Base-by-base conservation (phyloP, 768 basidiomycete genomes). In the Hericium rajendrae region DNA sequence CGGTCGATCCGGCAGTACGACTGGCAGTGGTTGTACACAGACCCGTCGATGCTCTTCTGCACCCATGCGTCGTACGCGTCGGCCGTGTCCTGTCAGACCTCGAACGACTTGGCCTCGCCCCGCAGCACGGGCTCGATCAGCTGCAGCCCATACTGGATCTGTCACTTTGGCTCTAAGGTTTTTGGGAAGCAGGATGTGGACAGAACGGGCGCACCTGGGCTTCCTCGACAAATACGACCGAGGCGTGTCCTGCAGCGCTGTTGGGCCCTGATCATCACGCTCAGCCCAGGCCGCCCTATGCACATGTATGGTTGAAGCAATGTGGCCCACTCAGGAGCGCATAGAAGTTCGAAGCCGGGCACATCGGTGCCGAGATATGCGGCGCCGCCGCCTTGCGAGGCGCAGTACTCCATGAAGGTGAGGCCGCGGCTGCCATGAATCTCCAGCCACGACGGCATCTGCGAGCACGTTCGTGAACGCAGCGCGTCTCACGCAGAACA, bases 211-310 rank as follows among this genome's bases (percentile, higher is more conserved):
- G 6, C 48, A 79, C 82, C 76, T 84, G 81, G 6, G 74, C 70
- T 65, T 84, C 83, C 59, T 79, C 74, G 53, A 72, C 73, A 64
- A 79, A 83, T 50, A 84, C 72, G 38, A 80, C 73, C 24, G 83
- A 83, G 9, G 77, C 78, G 61, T 84, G 83, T 13, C 82, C 83
- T 8, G 78, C 73, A 28, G 76, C 77, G 38, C 76, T 75, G 64
- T 85, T 85, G 3, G 83, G 82, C 22, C 61, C 61, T 62, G 40
- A 5, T n/a, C 18, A 2, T 11, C 20, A n/a, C 28, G 38, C 15
- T 10, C 15, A 12, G 20, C 18, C 6, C 41, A 43, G 43, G 22
- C 15, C 54, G 26, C 40, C 40, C n/a, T 39, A 28, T 20, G 8
- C 6, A 24, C 38, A 10, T 13, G 16, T 2, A 6, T 22, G 16